Percentiles rank a stretch among this genome's conserved stretches.
Evolutionary conservation across 441 rosid species (phyloP).

Genomic region (Adansonia gregorii): DNA sequence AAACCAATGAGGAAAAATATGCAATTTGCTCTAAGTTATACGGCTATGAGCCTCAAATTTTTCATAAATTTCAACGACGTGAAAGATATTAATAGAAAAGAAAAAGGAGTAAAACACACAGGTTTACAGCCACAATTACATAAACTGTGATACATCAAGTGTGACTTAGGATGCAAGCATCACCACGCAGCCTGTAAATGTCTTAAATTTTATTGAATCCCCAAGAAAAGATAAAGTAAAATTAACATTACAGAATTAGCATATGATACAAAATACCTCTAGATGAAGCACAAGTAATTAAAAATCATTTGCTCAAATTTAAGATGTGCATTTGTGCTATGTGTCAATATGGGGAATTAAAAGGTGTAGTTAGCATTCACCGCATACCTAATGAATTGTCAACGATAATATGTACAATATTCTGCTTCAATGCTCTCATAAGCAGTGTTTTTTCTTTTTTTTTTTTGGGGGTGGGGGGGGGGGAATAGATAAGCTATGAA

Average conservation of each 20-base stretch:
- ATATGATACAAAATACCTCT: conserved; percentile 9
- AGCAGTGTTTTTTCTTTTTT: neutral
- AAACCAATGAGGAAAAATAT: conserved; percentile 1
- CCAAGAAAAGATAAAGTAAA: neutral
- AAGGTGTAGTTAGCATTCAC: neutral
- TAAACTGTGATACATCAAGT: neutral
- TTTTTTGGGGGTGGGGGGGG: too few species aligned
- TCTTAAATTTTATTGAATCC: conserved; percentile 11
- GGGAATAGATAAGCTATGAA: neutral
- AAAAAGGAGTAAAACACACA: neutral
- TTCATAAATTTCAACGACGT: neutral
- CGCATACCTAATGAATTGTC: conserved; percentile 8
- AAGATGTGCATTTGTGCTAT: neutral
- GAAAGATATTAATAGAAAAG: neutral
- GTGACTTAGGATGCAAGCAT: neutral
- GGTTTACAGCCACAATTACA: neutral
- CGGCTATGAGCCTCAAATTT: neutral
- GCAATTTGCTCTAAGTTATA: neutral
- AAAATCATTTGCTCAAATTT: neutral
- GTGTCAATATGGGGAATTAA: neutral
- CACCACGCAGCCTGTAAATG: neutral
- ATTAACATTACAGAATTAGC: neutral
- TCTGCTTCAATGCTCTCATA: neutral
- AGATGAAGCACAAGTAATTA: neutral
- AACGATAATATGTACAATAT: neutral